A percentile compares a stretch with the other conserved stretches of the same genome.
Evolutionary conservation across 768 basidiomycete species (phyloP).

Genomic region (Pleurotus sapidus): DNA sequence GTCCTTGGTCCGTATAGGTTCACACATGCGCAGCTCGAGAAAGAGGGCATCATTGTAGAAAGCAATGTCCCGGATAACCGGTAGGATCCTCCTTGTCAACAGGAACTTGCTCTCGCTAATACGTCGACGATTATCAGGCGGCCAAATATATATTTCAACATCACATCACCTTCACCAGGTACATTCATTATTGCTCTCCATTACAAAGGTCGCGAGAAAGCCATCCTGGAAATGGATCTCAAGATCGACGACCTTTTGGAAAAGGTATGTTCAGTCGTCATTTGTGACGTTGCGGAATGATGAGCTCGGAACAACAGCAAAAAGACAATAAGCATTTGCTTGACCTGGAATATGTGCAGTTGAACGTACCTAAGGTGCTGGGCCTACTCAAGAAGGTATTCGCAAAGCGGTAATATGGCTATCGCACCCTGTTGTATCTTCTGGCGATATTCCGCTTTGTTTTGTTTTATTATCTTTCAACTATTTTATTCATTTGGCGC

Average conservation of each 20-base stretch:
- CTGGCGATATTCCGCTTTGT: slow-evolving; percentile 15
- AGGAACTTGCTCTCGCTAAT: no score
- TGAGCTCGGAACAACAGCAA: slow-evolving; percentile 56
- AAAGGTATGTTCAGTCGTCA: slow-evolving; percentile 58
- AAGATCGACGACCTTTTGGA: slow-evolving; percentile 98
- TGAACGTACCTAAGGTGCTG: slow-evolving; percentile 94
- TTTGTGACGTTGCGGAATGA: neutral
- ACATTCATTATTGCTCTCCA: slow-evolving; percentile 99
- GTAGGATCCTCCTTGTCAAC: slow-evolving; percentile 36
- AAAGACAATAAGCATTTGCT: slow-evolving; percentile 97
- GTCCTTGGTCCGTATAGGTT: slow-evolving; percentile 96
- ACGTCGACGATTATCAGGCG: slow-evolving; percentile 48
- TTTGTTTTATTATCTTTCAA: slow-evolving; percentile 10
- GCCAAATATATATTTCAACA: slow-evolving; percentile 98
- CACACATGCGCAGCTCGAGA: slow-evolving; percentile 97
- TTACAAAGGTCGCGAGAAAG: slow-evolving; percentile 98
- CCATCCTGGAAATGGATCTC: slow-evolving; percentile 98
- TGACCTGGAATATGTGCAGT: slow-evolving; percentile 96
- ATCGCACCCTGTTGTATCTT: slow-evolving; percentile 27
- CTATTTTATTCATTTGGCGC: slow-evolving; percentile 10
- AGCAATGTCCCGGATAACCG: slow-evolving; percentile 99
- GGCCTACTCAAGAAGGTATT: slow-evolving; percentile 93
- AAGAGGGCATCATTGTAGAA: slow-evolving; percentile 98
- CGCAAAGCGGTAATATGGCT: slow-evolving; percentile 65
- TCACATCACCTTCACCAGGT: slow-evolving; percentile 95